Evolutionary conservation across 176 grass and related monocot genomes (phyloP), one percentile per base, ranked within the genome.

Genomic region (Musa beccarii): DNA sequence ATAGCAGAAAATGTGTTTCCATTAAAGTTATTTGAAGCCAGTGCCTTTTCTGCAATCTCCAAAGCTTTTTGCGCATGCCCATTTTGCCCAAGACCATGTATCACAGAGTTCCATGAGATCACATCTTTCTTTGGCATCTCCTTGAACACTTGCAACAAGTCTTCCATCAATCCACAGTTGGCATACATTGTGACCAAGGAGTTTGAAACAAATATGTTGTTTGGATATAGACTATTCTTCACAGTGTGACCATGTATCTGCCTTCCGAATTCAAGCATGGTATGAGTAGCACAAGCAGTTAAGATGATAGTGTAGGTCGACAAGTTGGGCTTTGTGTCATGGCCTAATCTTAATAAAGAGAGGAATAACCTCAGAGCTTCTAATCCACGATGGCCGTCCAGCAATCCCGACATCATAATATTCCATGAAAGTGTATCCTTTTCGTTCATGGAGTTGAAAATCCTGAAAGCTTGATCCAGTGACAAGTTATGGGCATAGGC

Each of bases 41-140:
- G 68, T 0, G 89, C 84, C 6, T 19, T 24, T 73, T 86, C 79
- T 24, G 75, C 76, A 7, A 56, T 24, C 22, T 75, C 43, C 79
- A 82, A 52, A 11, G 89, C 86, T 75, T 28, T 82, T 59, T 28
- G 76, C 17, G 75, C 72, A 22, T 57, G 69, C 15, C 86, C 79
- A 25, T 92, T 92, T 80, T 89, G 72, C 51, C 84, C 89, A 20
- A 92, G 81, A 59, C 84, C 89, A 66, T 86, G 89, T 71, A 92
- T 82, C 76, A 71, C 79, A 12, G 86, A 64, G 69, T 92, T 92
- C 89, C 81, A 92, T 20, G 84, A 84, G 7, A 84, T 23, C 13
- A 62, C 54, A 49, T 86, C 86, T 49, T 61, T 82, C 0, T 62
- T 79, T 0, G 72, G 49, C 73, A 79, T 82, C 68, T 92, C 86